Base-by-base conservation (phyloP, 768 basidiomycete species). In the Hebeloma cylindrosporum region DNA sequence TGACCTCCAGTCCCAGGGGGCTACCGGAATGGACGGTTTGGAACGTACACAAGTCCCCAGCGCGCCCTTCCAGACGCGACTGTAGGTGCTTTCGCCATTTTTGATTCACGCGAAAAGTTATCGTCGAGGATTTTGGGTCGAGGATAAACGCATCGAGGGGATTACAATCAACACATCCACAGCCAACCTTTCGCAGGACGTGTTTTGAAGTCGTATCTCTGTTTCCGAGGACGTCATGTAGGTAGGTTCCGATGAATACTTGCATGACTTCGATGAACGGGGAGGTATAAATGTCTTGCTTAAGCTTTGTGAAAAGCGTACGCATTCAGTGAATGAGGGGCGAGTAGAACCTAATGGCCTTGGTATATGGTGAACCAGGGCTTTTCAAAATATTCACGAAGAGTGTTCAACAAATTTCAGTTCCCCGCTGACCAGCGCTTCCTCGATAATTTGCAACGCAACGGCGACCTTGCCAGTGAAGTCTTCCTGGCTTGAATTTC, bases 1-100 rank as follows among this genome's bases (percentile, higher is more conserved):
- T 63, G 7, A 68, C 55, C 17, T 50, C 37, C 3, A 69, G 17
- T 2, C 58, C 52, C 51, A 65, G 53, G 0, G 63, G 63, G 41
- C 47, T 61, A 20, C 61, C 57, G 6, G 11, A 38, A 22, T 48
- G 56, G 20, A 62, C 51, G 4, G 58, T 62, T 6, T 43, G 23
- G 26, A 36, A 60, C 3, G 55, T 56, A 27, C 60, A 51, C 13
- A 68, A 41, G 41, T 67, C 62, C 5, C 7, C 14, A 21, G 58
- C 63, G 9, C n/a, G 22, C 8, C 16, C 17, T 6, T n/a, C n/a
- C n/a, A 65, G 17, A 2, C 38, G 55, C 10, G 18, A 32, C 46
- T 66, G 58, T 9, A 66, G 37, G 48, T 67, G 67, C 5, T 22
- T 44, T 2, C 62, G 56, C 14, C 53, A 45, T 6, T 26, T 31